Evolutionary conservation across 2,329 filamentous ascomycete species (phyloP), one percentile per base, ranked within the genome.

Genomic region (Pseudogymnoascus sp.): DNA sequence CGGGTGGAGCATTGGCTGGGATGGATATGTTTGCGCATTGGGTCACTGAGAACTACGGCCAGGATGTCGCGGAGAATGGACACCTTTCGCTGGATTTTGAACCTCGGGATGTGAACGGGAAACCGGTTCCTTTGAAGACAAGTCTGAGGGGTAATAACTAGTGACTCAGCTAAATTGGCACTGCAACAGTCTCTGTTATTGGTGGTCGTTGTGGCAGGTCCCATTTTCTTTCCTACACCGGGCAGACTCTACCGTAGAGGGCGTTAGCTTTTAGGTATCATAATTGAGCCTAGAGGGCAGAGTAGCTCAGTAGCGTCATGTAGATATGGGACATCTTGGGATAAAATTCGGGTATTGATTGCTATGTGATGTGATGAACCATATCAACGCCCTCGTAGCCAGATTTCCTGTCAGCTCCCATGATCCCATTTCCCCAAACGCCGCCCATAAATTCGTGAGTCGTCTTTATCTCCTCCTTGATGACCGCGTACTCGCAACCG

Each of bases 21-120:
- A 80, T 86, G 53, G 86, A 89, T 75, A 75, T 82, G 64, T 65
- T 72, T 37, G 66, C 68, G 10, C 50, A 67, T 28, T 72, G 70
- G 69, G 65, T 71, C 3, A 66, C 62, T 14, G 38, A 68, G 63
- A 67, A 66, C 37, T 71, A 64, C 65, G 67, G 65, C 1, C 50
- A 63, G 62, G 67, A 70, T 19, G 3, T 72, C 40, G 64, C 64
- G 2, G 64, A 37, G n/a, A 11, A 61, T 33, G 66, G 60, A 1
- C 63, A 66, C 46, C 16, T 16, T 1, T 10, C 8, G 14, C 60
- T 72, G 61, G 70, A 72, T 62, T 72, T 62, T 63, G 65, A 70
- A 59, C 69, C 69, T 0, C 67, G 70, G 12, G 68, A 69, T 61
- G 46, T 70, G 10, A 63, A 69, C n/a, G 38, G 50, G 16, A 56